Evolutionary conservation across 805 yeast species (phyloP), one percentile per base, ranked within the genome.

Genomic region (Kazachstania bromeliacearum): DNA sequence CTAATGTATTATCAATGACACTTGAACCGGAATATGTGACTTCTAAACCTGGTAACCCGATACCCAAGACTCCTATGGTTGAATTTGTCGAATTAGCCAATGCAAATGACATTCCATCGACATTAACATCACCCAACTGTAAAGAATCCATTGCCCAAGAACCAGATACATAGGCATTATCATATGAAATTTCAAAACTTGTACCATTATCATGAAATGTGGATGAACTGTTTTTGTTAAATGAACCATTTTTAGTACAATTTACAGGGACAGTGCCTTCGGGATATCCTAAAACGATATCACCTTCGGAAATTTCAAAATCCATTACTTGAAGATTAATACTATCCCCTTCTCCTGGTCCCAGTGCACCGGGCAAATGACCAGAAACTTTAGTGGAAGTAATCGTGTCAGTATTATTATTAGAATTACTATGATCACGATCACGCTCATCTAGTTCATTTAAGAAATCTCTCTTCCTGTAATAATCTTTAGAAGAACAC

Each of bases 41-140:
- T 57, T 85, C 94, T 36, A 80, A 67, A 17, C 75, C 79, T 7
- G 71, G 60, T 21, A 79, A 66, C 3, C 70, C 62, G 7, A 67
- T 56, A 34, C 72, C 75, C 30, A 76, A 75, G 39, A 85, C 58
- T 43, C 66, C 66, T 46, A 60, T 59, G 1, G 54, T 46, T 5
- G 64, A 62, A 25, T 52, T 48, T 2, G 64, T 61, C 29, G 43
- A 49, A n/a, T 59, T 56, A 9, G 55, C 50, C 23, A 57, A 45
- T 5, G 55, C 65, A 35, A 57, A 52, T 7, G 48, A 42, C 12
- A 47, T 36, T 26, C 47, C 48, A 4, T 48, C 42, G 34, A 67
- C 55, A 35, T 53, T 48, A 1, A 60, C 39, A 28, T 89, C 95
- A 2, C 71, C 84, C 12, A 71, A 52, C 6, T 59, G 54, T 6